Base-by-base conservation (phyloP, 768 basidiomycete genomes). In the Termitomyces sp. region DNA sequence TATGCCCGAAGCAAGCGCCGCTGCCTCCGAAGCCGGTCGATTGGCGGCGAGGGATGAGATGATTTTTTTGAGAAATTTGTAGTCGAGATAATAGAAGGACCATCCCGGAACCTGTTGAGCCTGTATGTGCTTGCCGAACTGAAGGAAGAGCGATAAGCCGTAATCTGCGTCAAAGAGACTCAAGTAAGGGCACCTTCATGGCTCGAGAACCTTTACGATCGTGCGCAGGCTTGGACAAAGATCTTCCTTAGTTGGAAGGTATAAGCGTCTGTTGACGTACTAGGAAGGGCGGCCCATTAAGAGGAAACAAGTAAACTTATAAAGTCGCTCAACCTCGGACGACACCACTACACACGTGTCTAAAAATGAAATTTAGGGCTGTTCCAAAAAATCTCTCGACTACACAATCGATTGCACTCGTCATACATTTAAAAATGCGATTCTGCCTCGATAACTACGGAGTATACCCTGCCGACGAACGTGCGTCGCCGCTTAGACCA, bases 81-180 rank as follows among this genome's bases (percentile, higher is more conserved):
- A 99, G 75, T 98, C 95, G 56, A 98, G 84, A 73, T 98, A 98
- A 76, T 91, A 92, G 40, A 78, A 69, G 27, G 91, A 92, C 96
- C 96, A 99, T 75, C 95, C 96, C 49, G 96, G 94, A 52, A 98
- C 86, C 76, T 97, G 94, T 69, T 96, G 90, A 29, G 89, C 85
- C 71, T 94, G 94, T 58, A 99, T 94, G 57, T 93, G 89, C 78
- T 99, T 99, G 64, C 97, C 97, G 71, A 99, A 99, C 95, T 98
- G 13, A 45, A 39, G 45, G 50, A 35, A 42, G 39, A 40, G 20
- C 38, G 50, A 53, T 60, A 56, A 54, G 35, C 57, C 49, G 52
- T 33, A 49, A 56, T 50, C 47, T 48, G 15, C 18, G 52, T 48
- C 42, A 46, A 62, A 48, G 58, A 52, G 54, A 47, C 10, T 33